Base-by-base conservation (phyloP, 2,329 filamentous ascomycete genomes). In the Dichotomopilus funicola region DNA sequence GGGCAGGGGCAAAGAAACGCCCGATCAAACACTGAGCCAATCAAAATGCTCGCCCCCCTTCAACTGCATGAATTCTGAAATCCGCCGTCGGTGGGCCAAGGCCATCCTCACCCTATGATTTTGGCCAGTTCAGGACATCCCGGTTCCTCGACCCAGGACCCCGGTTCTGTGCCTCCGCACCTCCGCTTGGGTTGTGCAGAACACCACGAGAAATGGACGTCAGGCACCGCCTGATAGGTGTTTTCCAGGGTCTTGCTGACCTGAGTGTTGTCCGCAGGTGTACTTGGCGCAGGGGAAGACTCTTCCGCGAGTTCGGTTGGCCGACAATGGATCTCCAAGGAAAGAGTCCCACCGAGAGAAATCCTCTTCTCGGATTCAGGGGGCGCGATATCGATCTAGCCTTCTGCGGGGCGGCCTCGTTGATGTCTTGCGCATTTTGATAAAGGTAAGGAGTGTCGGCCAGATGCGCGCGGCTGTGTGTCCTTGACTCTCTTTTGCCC, bases 1-100 rank as follows among this genome's bases (percentile, higher is more conserved):
- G 41, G 40, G 42, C 56, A 52, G 54, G 56, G 53, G 47, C 13
- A 35, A 50, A 46, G 53, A 51, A 60, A 54, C 41, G 46, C 54
- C 52, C 51, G 44, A 38, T 27, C 9, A 65, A 64, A 64, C 62
- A 60, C 1, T 36, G 13, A 44, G 8, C 63, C 61, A 65, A 65
- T 65, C 56, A 61, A n/a, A 47, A 13, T 31, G 10, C 1, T n/a
- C 2, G 2, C 13, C n/a, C 10, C 43, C 54, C 34, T 6, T 46
- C 55, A 44, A 47, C 52, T 57, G 56, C 57, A 56, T 56, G 49
- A 34, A 50, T 51, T 62, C 46, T 62, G 63, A 65, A 61, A 61
- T 60, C 61, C 59, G 48, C 53, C 53, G 36, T 4, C 54, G 31
- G 50, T 45, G 31, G 33, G 46, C 44, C 33, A 36, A 42, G 57